Base-by-base conservation (phyloP, 2,329 filamentous ascomycete species). In the Didymosphaeria variabile region DNA sequence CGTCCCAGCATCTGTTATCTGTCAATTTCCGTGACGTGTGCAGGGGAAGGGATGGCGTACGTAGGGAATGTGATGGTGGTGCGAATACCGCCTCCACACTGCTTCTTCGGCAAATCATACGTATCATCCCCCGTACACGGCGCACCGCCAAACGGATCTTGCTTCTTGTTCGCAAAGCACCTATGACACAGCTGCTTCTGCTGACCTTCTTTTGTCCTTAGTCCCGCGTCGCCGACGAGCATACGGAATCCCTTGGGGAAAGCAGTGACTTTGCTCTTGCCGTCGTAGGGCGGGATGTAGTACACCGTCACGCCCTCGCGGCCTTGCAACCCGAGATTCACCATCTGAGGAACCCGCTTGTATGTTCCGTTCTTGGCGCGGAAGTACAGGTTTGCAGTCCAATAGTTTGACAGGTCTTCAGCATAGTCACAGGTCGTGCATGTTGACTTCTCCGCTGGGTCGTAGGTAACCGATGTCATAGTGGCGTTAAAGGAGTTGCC, bases 31-130 rank as follows among this genome's bases (percentile, higher is more conserved):
- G 21, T 32, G 10, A 13, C 13, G 21, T 15, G 10, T 12, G 23
- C 8, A 47, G 7, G 21, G 12, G 2, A 8, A 88, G 90, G 1
- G 90, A 90, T 79, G 91, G 90, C 81, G 90, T 89, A 82, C 58
- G 81, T 83, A 0, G 81, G 81, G 71, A 83, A 84, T 5, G 79
- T 77, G 55, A 83, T 79, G 63, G 82, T 83, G 45, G 80, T 78
- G 46, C 81, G 76, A 58, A 83, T 83, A 23, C 81, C 81, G 34
- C 81, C 81, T 10, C 67, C 69, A 36, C 71, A 73, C 51, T 47
- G 54, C 58, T 66, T 68, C 54, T 69, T 68, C n/a, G 69, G 69
- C 45, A 71, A 52, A 26, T 69, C 67, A 21, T 58, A 62, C 2
- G 70, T 73, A 44, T 73, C 71, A 5, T 62, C 65, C 7, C 77